Evolutionary conservation across 2,329 filamentous ascomycete species (phyloP), one percentile per base, ranked within the genome.

Genomic region (Amesomyces nigricolor): DNA sequence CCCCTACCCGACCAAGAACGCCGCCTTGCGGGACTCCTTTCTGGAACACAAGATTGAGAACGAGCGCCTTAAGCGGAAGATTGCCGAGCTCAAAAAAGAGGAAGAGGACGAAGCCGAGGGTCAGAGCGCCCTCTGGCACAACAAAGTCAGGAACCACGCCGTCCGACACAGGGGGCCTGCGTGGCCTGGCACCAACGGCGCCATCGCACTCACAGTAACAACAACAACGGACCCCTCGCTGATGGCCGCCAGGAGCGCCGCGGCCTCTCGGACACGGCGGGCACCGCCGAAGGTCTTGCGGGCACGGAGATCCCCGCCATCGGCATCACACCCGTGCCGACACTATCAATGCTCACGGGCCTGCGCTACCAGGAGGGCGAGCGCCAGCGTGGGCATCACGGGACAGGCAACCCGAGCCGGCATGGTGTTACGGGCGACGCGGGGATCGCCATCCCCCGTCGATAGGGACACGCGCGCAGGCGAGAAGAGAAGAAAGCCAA

Each of bases 21-120:
- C 90, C 1, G 82, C 82, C 3, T 78, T 96, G 10, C 78, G 96
- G 17, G 91, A 97, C 72, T 95, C 91, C 0, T 96, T 96, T 65
- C 77, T 97, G 29, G 92, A 97, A 69, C 91, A 96, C 74, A 96
- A 96, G 72, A 92, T 96, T 53, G 92, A 96, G 70, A 96, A 96
- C 65, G 91, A 96, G 73, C 83, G 91, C 4, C 72, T 97, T 47
- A 85, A 83, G 65, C 87, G 89, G 64, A 84, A 89, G 43, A 95
- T 97, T 59, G 85, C 87, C 16, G 90, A 95, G 71, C 76, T 96
- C 53, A 89, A 88, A 63, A 80, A 82, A 58, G 92, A 96, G 70
- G 92, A 96, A 69, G 83, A 86, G 54, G 88, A 91, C 53, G 91
- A 95, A 58, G 78, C 79, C 14, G 86, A 88, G 57, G 81, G 55